Conservation (phyloP, 805 yeast species). For the Metschnikowia amazonensis region DNA sequence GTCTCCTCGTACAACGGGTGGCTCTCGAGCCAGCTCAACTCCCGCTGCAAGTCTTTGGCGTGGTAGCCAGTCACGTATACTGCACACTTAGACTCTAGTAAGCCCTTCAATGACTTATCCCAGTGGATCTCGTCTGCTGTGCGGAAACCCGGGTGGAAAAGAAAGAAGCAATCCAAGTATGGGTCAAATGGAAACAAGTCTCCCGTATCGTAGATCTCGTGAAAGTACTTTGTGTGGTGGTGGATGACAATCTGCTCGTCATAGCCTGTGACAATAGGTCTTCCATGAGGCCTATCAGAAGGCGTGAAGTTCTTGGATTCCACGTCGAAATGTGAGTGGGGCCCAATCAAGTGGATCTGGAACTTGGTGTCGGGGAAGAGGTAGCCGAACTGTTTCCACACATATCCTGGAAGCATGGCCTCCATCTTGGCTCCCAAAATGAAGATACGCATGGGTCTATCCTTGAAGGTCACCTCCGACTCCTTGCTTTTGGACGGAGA, state of each 20-base stretch:
- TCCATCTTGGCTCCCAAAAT: conserved; percentile 91
- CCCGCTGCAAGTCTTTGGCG: conserved; percentile 64
- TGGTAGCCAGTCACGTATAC: conserved; percentile 88
- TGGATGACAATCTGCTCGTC: conserved; percentile 72
- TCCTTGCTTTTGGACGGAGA: conserved; percentile 54
- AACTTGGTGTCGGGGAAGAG: conserved; percentile 78
- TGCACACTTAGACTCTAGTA: conserved; percentile 91
- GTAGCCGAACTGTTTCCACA: conserved; percentile 90
- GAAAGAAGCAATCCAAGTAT: conserved; percentile 84
- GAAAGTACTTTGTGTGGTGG: conserved; percentile 88
- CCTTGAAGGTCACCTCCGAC: conserved; percentile 56
- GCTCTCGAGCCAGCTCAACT: conserved; percentile 66
- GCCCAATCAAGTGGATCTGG: conserved; percentile 91
- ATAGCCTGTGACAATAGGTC: conserved; percentile 68
- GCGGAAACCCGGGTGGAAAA: conserved; percentile 93
- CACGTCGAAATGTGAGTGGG: conserved; percentile 77
- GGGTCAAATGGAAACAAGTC: conserved; percentile 99
- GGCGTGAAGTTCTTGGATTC: conserved; percentile 58
- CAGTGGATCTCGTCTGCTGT: conserved; percentile 80
- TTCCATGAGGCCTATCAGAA: conserved; percentile 46
- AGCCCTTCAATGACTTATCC: conserved; percentile 80
- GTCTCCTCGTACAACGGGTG: conserved; percentile 61
- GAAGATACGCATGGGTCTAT: conserved; percentile 85
- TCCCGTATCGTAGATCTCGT: conserved; percentile 83
- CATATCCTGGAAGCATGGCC: conserved; percentile 87